A percentile compares a stretch with the other conserved stretches of the same genome.
phyloP scores from a whole-genome alignment of 805 yeast species.

The Ogataea wickerhamii region DNA sequence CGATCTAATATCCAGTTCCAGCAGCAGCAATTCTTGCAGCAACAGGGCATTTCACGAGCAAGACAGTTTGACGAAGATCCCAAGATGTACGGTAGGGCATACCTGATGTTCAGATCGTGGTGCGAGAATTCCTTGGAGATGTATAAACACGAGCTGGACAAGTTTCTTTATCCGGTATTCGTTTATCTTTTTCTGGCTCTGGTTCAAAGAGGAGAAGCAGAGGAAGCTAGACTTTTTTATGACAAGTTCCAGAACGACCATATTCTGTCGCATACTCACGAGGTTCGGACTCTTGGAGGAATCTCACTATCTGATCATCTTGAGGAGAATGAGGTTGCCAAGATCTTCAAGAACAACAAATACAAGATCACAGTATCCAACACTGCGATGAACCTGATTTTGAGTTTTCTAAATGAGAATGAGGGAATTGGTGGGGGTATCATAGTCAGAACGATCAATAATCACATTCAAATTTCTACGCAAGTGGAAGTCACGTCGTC shows the following conservation, averaged over 20 bases:
- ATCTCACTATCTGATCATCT: conserved; percentile 78
- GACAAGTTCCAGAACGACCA: conserved; percentile 74
- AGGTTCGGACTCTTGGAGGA: conserved; percentile 66
- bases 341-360: conserved; percentile 66
- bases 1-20: conserved; percentile 33
- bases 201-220: conserved; percentile 56
- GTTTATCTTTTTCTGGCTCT: conserved; percentile 83
- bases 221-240: conserved; percentile 70
- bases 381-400: conserved; percentile 77
- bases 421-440: conserved; percentile 90
- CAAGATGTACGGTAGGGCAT: conserved; percentile 73
- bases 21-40: conserved; percentile 27
- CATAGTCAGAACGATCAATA: conserved; percentile 80
- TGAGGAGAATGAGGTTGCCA: conserved; percentile 77
- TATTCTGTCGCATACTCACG: conserved; percentile 69
- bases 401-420: conserved; percentile 86
- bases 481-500: conserved; percentile 37
- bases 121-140: conserved; percentile 86
- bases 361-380: conserved; percentile 74
- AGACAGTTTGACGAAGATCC: conserved; percentile 56
- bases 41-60: conserved; percentile 22
- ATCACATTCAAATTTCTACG: conserved; percentile 60
- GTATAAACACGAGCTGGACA: conserved; percentile 81
- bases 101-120: conserved; percentile 79
- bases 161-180: conserved; percentile 88